Base-by-base conservation (phyloP, 139 green algal species). In the Chlorella sorokiniana region DNA sequence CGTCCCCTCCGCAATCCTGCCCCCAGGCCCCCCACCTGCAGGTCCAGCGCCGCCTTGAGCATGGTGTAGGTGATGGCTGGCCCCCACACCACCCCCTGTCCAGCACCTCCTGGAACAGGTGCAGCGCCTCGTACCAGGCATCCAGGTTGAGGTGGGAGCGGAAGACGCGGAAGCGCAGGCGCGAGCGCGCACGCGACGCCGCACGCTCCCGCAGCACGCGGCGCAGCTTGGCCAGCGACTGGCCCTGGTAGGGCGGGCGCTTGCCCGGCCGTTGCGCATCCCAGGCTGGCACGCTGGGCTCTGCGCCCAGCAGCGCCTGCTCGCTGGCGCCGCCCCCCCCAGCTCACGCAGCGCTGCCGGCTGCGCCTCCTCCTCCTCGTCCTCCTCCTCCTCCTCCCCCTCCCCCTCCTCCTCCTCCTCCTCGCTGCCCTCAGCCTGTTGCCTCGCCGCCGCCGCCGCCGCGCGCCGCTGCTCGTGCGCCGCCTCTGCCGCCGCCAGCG, bases 61-160 rank as follows among this genome's bases (percentile, higher is more conserved):
- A 85, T 81, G 40, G 33, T 37, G 27, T 75, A 63, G 10, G 59
- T 69, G 48, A 69, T 59, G 56, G 74, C 71, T 33, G 81, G 71
- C 41, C 62, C 63, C 69, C 81, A 85, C 29, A 27, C 3, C 35
- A 83, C 4, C 51, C 78, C 11, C 4, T 6, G 78, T 83, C 78
- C 78, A 83, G 51, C 65, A 83, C 65, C 37, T 83, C 65, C 78
- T 83, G 78, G 78, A 69, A 83, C 44, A 76, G 25, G 78, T 83
- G 64, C 45, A 83, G 78, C 27, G 78, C 78, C 78, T 83, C 33
- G 29, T 83, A 77, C 78, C 78, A 83, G 1, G 65, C 45, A n/a
- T 83, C 78, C 65, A 83, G 31, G 40, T 83, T 51, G 48, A 69
- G 9, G 38, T 83, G 67, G 27, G 69, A 11, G 33, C 35, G 37